A percentile compares a stretch with the other conserved stretches of the same genome.
phyloP scores from a whole-genome alignment of 352 stramenopile species.

The Pythium biforme region DNA sequence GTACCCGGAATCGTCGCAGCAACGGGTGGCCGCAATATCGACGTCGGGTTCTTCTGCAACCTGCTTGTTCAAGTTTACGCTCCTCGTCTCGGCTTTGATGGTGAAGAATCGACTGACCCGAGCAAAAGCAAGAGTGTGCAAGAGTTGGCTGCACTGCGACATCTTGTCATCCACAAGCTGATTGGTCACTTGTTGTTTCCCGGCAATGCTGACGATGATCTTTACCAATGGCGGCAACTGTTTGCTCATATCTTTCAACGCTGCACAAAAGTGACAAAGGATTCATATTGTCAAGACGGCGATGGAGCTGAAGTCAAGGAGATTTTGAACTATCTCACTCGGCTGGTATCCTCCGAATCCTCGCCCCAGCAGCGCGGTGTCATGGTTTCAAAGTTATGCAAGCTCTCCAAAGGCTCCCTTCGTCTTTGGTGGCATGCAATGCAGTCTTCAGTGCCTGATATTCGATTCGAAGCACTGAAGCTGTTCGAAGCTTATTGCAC shows the following conservation, averaged over 20 bases:
- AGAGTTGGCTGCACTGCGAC: constrained; percentile 27
- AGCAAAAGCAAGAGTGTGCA: constrained; percentile 34
- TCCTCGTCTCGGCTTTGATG: constrained; percentile 24
- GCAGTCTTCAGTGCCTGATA: constrained; percentile 37
- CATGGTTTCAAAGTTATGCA: constrained; percentile 39
- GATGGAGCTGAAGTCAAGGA: constrained; percentile 52
- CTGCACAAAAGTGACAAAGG: constrained; percentile 28
- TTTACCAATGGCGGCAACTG: constrained; percentile 59
- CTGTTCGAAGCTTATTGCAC: constrained; percentile 73
- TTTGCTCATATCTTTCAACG: constrained; percentile 62
- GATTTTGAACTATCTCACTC: constrained; percentile 60
- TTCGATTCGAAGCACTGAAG: constrained; percentile 58
- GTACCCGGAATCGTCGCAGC: neutral
- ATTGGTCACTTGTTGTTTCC: constrained; percentile 71
- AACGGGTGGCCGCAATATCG: constrained; percentile 28
- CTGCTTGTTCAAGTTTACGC: constrained; percentile 71
- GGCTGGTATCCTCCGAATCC: constrained; percentile 29
- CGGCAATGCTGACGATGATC: constrained; percentile 28
- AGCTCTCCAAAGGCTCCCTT: constrained; percentile 65
- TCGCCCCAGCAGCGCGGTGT: constrained; percentile 17
- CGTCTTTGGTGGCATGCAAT: constrained; percentile 67
- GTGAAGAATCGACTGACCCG: constrained; percentile 24
- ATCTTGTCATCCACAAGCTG: constrained; percentile 65
- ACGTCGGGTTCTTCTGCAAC: constrained; percentile 78
- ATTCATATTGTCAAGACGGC: constrained; percentile 21